phyloP scores from a whole-genome alignment of 352 stramenopile species.

The Thalassiosira ordinaria region DNA sequence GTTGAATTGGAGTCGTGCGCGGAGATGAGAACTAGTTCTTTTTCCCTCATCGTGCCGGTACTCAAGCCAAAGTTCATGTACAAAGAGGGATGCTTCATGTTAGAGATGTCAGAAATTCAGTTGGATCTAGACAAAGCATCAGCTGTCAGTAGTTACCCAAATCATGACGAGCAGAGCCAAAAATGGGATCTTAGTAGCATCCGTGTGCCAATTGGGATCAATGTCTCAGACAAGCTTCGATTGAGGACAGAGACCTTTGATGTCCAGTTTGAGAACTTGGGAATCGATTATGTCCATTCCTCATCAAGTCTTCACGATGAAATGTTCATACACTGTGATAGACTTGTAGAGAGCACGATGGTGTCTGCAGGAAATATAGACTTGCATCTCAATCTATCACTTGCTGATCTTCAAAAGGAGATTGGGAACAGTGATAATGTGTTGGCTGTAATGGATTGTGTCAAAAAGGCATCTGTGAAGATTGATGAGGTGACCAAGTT shows the following conservation, averaged over 20 bases:
- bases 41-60: not conserved
- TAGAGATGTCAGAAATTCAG: slow-evolving; percentile 4
- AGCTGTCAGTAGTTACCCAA: not conserved
- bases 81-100: not conserved
- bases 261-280: not conserved
- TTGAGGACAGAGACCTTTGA: not conserved
- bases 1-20: not conserved
- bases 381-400: not conserved
- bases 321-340: not conserved
- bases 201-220: not conserved
- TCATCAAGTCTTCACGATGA: not conserved
- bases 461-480: not conserved
- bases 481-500: not conserved
- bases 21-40: not conserved
- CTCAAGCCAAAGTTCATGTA: not conserved
- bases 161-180: not conserved
- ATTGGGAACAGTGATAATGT: not conserved
- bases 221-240: not conserved
- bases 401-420: not conserved
- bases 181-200: not conserved
- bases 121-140: not conserved
- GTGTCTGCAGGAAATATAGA: not conserved
- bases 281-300: not conserved
- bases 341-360: not conserved
- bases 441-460: not conserved